Evolutionary conservation across 768 basidiomycete species (phyloP).

Genomic region (Lentinula boryana): DNA sequence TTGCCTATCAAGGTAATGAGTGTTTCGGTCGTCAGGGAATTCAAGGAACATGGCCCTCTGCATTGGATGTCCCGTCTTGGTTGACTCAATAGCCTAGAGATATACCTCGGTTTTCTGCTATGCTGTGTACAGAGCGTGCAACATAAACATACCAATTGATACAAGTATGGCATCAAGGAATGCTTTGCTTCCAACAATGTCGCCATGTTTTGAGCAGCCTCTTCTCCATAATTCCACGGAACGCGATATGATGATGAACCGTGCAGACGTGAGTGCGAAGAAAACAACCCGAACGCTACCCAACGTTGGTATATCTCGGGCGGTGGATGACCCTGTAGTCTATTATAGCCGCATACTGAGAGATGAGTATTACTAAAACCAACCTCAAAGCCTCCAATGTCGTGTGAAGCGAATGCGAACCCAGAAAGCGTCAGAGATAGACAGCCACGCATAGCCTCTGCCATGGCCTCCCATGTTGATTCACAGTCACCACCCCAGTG

Average conservation of each 20-base stretch:
- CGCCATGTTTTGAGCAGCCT: slow-evolving; percentile 59
- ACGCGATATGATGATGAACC: slow-evolving; percentile 72
- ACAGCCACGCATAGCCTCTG: slow-evolving; percentile 61
- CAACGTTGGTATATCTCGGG: slow-evolving; percentile 70
- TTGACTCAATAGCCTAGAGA: slow-evolving; percentile 44
- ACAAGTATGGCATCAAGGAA: slow-evolving; percentile 71
- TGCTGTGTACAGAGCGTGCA: background rate
- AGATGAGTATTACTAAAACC: slow-evolving; percentile 2
- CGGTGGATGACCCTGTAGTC: slow-evolving; percentile 50
- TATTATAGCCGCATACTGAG: background rate
- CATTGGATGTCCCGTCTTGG: slow-evolving; percentile 46
- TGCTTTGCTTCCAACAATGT: slow-evolving; percentile 59
- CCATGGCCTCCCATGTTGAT: slow-evolving; percentile 75
- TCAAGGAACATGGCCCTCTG: slow-evolving; percentile 66
- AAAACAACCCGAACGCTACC: slow-evolving; percentile 74
- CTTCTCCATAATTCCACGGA: slow-evolving; percentile 72
- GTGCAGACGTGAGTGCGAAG: slow-evolving; percentile 69
- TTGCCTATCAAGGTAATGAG: slow-evolving; percentile 51
- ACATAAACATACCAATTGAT: slow-evolving; percentile 36
- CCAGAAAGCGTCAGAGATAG: slow-evolving; percentile 64
- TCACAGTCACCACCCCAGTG: slow-evolving; percentile 78
- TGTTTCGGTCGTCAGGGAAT: slow-evolving; percentile 52
- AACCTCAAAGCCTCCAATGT: slow-evolving; percentile 75
- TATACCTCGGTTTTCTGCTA: background rate
- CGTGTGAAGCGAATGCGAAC: slow-evolving; percentile 68